Conservation (phyloP, 129 eudicot genomes). For the Daucus carota region DNA sequence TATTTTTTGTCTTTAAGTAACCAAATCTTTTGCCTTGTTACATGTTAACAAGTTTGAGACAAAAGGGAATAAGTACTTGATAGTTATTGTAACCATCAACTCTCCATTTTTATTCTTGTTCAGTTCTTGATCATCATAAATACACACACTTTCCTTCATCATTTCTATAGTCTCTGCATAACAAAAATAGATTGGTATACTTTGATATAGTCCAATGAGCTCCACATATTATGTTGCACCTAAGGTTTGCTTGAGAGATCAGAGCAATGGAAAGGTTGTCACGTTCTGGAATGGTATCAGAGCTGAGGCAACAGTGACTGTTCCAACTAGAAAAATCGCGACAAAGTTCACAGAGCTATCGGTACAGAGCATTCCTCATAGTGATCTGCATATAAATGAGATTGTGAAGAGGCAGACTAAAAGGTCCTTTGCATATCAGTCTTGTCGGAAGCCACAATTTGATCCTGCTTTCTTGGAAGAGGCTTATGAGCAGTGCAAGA, state of each 20-base stretch:
- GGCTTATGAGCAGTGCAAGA: constrained; percentile 61
- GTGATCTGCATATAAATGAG: constrained; percentile 42
- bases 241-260: constrained; percentile 12
- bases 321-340: constrained; percentile 31
- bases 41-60: constrained; percentile 3
- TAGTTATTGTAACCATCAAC: background rate
- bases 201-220: background rate
- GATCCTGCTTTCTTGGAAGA: constrained; percentile 61
- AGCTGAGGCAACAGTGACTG: constrained; percentile 33
- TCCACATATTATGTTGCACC: constrained; percentile 3
- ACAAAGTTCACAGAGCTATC: constrained; percentile 32
- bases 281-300: constrained; percentile 24
- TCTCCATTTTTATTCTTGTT: background rate
- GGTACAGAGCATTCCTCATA: constrained; percentile 40
- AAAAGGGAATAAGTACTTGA: background rate
- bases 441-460: constrained; percentile 29
- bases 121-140: constrained; percentile 1
- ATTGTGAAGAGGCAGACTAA: constrained; percentile 48
- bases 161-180: background rate
- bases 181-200: background rate
- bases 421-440: background rate
- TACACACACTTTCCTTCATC: background rate
- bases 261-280: constrained; percentile 11
- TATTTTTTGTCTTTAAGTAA: background rate
- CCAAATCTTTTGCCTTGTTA: background rate